These are phyloP conservation scores for Hypoxylon rickii DNA, from an alignment of 495 filamentous ascomycete genomes.

Conservation along the genomic window DNA sequence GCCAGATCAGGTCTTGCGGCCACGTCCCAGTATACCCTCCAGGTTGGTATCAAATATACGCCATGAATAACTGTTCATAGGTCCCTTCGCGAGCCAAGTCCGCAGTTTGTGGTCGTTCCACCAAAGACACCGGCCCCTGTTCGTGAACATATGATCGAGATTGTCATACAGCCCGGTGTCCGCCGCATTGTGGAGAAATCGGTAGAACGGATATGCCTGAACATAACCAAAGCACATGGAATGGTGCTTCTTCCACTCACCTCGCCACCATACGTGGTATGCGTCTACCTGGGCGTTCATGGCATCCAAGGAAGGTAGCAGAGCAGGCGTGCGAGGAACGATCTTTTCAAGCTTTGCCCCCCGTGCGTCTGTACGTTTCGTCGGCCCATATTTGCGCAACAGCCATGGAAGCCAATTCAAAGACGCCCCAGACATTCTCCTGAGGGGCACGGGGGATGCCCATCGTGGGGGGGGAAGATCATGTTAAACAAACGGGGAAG, in stretches of 20 bases:
- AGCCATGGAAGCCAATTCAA: conserved; percentile 37
- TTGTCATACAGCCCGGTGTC: conserved; percentile 35
- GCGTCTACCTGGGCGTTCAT: conserved; percentile 34
- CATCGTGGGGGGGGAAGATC: conserved; percentile 28
- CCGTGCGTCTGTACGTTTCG: not conserved
- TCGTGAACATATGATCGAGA: conserved; percentile 19
- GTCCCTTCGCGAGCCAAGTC: conserved; percentile 25
- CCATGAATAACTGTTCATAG: conserved; percentile 30
- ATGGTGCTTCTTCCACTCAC: conserved; percentile 17
- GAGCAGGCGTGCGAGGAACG: conserved; percentile 12
- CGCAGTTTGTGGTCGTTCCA: conserved; percentile 36
- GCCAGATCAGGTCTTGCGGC: conserved; percentile 16
- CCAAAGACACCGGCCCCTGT: conserved; percentile 34
- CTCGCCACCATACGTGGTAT: conserved; percentile 32
- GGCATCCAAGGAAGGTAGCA: conserved; percentile 26
- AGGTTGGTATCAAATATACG: conserved; percentile 29
- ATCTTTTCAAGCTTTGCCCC: too few relatives aligned
- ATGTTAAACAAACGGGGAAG: conserved; percentile 31
- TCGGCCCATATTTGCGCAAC: conserved; percentile 36
- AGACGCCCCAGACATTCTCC: conserved; percentile 20
- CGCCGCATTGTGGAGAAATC: conserved; percentile 32
- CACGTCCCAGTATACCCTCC: conserved; percentile 12
- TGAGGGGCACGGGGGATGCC: conserved; percentile 27
- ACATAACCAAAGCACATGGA: conserved; percentile 16
- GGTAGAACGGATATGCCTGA: conserved; percentile 20